Evolutionary conservation across 2,329 filamentous ascomycete species (phyloP), one percentile per base, ranked within the genome.

Genomic region (Ceratocystis alfenasii): DNA sequence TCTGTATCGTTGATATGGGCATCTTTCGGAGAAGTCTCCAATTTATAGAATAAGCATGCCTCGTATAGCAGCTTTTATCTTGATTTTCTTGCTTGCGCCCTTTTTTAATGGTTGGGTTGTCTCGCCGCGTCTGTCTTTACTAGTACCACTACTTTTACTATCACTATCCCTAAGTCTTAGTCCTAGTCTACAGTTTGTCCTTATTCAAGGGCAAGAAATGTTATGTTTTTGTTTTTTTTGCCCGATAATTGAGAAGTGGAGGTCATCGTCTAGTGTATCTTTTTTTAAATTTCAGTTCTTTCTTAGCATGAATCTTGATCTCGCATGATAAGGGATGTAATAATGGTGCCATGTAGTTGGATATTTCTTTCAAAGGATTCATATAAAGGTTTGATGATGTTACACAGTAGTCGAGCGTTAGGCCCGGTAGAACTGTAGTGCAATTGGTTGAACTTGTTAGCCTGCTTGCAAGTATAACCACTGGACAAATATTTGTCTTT

Each of bases 21-120:
- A 25, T 5, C 17, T 59, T 22, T 30, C 55, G 28, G 55, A 59
- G 55, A 59, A 59, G 55, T 59, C 55, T 59, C 55, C 55, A 30
- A 20, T 59, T 59, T 36, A 59, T 59, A 59, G 55, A 59, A 59
- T n/a, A 59, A 30, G 41, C 60, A 48, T 62, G 60, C 25, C 41
- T 44, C 41, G 30, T 62, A 22, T 44, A 28, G 30, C 20, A 62
- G 60, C 20, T 59, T 59, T 59, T 59, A 59, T 59, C 28, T 59
- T 59, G 55, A 36, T 30, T 59, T 59, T 25, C 55, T 59, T n/a
- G 55, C 55, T n/a, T 59, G 55, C 30, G 28, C 53, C 53, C 48
- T 50, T 50, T 53, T 59, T n/a, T 59, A 36, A 59, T 17, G 48
- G 30, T 36, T 36, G 7, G 30, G 28, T 6, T 59, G 28, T 15